Base-by-base conservation (phyloP, 2,329 filamentous ascomycete genomes). In the Dothideomycetes sp. region DNA sequence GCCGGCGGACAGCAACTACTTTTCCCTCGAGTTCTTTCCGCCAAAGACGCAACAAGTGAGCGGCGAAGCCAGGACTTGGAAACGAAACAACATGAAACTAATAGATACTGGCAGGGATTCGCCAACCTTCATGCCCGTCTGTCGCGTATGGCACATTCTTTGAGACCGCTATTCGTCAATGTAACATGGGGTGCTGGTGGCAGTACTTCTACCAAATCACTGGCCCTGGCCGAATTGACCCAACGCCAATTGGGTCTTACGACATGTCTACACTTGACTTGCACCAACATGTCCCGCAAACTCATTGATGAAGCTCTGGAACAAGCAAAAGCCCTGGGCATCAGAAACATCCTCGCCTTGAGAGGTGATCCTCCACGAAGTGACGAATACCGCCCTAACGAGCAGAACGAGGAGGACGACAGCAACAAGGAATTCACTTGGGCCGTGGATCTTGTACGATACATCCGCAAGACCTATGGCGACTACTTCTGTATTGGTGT, bases 11-110 rank as follows among this genome's bases (percentile, higher is more conserved):
- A 76, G 77, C 50, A 79, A 76, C 60, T 96, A 91, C 70, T 94
- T 94, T 66, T 96, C 91, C 33, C 81, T 96, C 64, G 91, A 98
- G 68, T 98, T 98, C 77, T 98, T 98, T 68, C 91, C 91, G 51
- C 91, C 91, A 48, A 98, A 96, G 70, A 98, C 91, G 33, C 74
- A 82, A 47, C 94, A 94, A 80, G 74, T 76, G 56, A 53, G 64
- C 53, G 64, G 52, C 60, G 35, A 19, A n/a, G n/a, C 27, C 23
- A 8, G 20, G 11, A 8, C 23, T 25, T 34, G 18, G 19, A n/a
- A n/a, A n/a, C n/a, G n/a, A 19, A 32, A n/a, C 6, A 20, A 25
- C 15, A 13, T 28, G 20, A 23, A 18, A 30, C 27, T 10, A n/a
- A 22, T 23, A 44, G 12, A 12, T 27, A n/a, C 35, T 38, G 29